Conservation (phyloP, 1,139 yeast species). For the Diutina sp. region DNA sequence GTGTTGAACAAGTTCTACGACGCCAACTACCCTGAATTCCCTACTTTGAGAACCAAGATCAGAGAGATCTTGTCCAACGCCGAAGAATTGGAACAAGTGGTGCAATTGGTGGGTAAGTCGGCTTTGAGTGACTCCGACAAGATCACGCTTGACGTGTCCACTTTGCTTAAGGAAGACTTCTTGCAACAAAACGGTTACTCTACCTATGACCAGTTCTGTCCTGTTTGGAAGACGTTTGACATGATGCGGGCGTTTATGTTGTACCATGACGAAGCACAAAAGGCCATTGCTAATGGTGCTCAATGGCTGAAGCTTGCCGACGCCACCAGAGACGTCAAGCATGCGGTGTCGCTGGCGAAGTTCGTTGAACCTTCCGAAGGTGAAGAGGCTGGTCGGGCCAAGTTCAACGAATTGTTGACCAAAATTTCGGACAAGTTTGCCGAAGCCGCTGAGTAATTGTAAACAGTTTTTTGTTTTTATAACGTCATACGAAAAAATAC, state of each 20-base stretch:
- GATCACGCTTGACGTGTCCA: slow-evolving; percentile 88
- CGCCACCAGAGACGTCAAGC: slow-evolving; percentile 80
- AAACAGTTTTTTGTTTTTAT: background rate
- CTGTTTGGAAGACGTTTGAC: slow-evolving; percentile 96
- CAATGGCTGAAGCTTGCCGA: slow-evolving; percentile 89
- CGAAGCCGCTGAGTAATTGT: slow-evolving; percentile 73
- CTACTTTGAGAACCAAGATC: slow-evolving; percentile 77
- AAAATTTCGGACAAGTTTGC: slow-evolving; percentile 84
- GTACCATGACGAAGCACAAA: slow-evolving; percentile 94
- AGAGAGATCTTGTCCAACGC: slow-evolving; percentile 92
- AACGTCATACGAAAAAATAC: background rate
- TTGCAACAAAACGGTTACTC: slow-evolving; percentile 99
- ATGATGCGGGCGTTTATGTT: slow-evolving; percentile 94
- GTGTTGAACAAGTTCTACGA: slow-evolving; percentile 82
- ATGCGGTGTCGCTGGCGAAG: slow-evolving; percentile 86
- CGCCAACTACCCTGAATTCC: slow-evolving; percentile 79
- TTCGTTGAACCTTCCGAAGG: slow-evolving; percentile 94
- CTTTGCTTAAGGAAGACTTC: slow-evolving; percentile 90
- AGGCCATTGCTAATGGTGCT: slow-evolving; percentile 89
- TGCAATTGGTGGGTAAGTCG: slow-evolving; percentile 96
- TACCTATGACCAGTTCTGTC: slow-evolving; percentile 96
- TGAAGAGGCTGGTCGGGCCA: slow-evolving; percentile 59
- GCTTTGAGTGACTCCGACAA: slow-evolving; percentile 94
- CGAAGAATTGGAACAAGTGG: slow-evolving; percentile 97
- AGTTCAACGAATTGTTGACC: slow-evolving; percentile 64